Conservation (phyloP, 257 asterid species). For the Henckelia pumila region DNA sequence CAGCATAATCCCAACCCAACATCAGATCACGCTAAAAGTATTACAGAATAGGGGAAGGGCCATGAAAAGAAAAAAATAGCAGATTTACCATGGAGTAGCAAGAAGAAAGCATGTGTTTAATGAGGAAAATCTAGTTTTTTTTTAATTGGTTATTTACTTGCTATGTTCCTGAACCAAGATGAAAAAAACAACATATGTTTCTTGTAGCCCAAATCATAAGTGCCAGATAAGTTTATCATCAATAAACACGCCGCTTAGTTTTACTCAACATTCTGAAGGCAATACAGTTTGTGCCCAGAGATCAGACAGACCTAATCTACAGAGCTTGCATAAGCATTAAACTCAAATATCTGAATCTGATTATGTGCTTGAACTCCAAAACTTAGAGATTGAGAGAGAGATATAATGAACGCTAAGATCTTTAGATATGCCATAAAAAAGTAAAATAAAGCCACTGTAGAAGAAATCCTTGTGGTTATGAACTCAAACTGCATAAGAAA, state of each 20-base stretch:
- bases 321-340: neutral
- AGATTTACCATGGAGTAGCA: neutral
- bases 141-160: constrained; percentile 11
- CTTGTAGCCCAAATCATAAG: neutral
- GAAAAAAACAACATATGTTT: constrained; percentile 5
- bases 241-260: neutral
- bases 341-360: neutral
- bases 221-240: neutral
- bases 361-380: neutral
- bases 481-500: constrained; percentile 4
- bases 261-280: too few relatives aligned
- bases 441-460: neutral
- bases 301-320: too few relatives aligned
- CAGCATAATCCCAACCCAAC: constrained; percentile 23
- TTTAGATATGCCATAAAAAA: constrained; percentile 5
- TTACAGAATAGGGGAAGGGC: constrained; percentile 1
- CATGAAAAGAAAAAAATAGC: constrained; percentile 1
- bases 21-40: constrained; percentile 15
- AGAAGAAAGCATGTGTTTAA: neutral
- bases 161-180: constrained; percentile 16
- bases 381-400: neutral
- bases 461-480: constrained; percentile 1
- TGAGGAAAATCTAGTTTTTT: neutral
- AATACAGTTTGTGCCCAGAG: too few relatives aligned
- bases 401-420: neutral